Evolutionary conservation across 805 yeast species (phyloP).

Genomic region (Blastobotrys parvus): DNA sequence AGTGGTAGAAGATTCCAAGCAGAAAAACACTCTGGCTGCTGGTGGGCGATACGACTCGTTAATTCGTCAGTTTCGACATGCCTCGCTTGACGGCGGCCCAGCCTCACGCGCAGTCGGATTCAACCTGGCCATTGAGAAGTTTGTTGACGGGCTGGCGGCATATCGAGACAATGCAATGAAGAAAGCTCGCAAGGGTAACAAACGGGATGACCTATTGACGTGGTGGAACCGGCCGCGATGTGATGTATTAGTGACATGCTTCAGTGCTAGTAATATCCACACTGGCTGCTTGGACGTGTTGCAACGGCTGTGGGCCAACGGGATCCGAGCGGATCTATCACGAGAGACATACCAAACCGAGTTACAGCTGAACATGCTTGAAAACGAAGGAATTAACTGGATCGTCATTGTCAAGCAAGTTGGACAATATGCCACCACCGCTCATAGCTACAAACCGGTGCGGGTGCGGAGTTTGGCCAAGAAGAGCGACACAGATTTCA

Average conservation of each 20-base stretch:
- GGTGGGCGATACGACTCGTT: constrained; percentile 91
- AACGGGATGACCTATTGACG: constrained; percentile 19
- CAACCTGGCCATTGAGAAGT: constrained; percentile 65
- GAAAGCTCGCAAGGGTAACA: constrained; percentile 12
- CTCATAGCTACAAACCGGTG: constrained; percentile 64
- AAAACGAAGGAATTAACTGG: constrained; percentile 65
- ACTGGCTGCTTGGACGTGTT: constrained; percentile 59
- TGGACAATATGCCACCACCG: constrained; percentile 26
- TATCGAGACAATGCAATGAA: constrained; percentile 16
- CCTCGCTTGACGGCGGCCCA: constrained; percentile 32
- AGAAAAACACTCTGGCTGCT: constrained; percentile 52
- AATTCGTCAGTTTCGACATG: constrained; percentile 56
- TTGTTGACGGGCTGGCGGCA: constrained; percentile 41
- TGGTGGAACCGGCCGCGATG: constrained; percentile 56
- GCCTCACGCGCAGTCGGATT: constrained; percentile 73
- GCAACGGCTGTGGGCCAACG: constrained; percentile 61
- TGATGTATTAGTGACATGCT: constrained; percentile 71
- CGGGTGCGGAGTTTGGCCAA: constrained; percentile 57
- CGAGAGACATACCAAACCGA: constrained; percentile 39
- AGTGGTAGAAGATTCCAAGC: constrained; percentile 45
- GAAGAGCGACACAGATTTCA: constrained; percentile 63
- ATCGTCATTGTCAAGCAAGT: constrained; percentile 71
- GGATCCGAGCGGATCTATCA: constrained; percentile 66
- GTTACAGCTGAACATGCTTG: constrained; percentile 57
- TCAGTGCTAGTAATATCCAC: constrained; percentile 46